Evolutionary conservation across 352 stramenopile species (phyloP).

Genomic region (Pythium aristosporum): DNA sequence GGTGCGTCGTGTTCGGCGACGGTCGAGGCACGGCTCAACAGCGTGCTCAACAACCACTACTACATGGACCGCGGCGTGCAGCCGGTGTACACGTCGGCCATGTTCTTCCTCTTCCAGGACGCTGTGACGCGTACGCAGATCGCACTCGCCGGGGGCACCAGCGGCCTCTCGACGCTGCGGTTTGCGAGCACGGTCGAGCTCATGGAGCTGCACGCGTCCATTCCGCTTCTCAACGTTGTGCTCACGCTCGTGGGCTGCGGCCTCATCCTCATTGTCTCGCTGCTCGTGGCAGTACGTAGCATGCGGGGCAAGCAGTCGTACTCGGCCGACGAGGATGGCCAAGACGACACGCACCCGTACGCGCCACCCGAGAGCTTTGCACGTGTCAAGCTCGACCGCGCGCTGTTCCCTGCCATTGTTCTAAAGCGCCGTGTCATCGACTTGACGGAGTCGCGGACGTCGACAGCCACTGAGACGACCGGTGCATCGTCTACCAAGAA

Average conservation of each 20-base stretch:
- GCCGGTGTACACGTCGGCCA: constrained; percentile 43
- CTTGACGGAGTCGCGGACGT: constrained; percentile 3
- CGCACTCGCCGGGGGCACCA: background rate
- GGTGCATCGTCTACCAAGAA: constrained; percentile 3
- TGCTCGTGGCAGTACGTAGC: constrained; percentile 12
- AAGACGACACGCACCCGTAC: constrained; percentile 5
- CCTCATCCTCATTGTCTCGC: constrained; percentile 7
- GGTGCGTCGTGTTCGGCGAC: constrained; percentile 34
- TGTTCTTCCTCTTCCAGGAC: constrained; percentile 64
- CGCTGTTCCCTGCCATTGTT: constrained; percentile 13
- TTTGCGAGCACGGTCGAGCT: constrained; percentile 16
- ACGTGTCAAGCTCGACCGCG: constrained; percentile 19
- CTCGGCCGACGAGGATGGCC: background rate
- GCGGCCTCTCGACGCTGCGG: constrained; percentile 12
- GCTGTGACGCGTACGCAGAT: constrained; percentile 22
- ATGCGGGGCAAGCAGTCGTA: constrained; percentile 1
- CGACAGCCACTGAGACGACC: constrained; percentile 1
- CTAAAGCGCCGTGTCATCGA: constrained; percentile 16
- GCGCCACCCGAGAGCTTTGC: constrained; percentile 14
- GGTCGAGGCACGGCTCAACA: constrained; percentile 36
- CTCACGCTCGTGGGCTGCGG: constrained; percentile 21
- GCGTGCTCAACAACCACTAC: constrained; percentile 37
- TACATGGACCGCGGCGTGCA: constrained; percentile 47
- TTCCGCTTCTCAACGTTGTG: constrained; percentile 16
- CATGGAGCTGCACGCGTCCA: constrained; percentile 13